A percentile compares a stretch with the other conserved stretches of the same genome.
Evolutionary conservation across 1,284 basidiomycete species (phyloP).

Genomic region (Puccinia polysora): DNA sequence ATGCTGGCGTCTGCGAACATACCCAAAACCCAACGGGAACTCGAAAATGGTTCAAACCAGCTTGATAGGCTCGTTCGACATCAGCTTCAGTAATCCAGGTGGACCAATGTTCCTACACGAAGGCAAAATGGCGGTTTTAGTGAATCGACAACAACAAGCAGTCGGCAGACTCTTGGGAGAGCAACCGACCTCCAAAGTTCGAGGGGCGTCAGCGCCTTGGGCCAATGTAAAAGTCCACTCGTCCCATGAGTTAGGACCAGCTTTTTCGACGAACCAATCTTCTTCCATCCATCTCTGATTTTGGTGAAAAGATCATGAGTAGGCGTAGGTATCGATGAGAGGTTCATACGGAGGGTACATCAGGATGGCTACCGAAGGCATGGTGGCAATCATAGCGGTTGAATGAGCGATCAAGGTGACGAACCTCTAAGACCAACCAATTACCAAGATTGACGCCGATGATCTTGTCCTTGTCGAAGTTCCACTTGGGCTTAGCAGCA

Average conservation of each 20-base stretch:
- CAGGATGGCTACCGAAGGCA: too few relatives aligned
- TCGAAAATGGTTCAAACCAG: conserved; percentile 36
- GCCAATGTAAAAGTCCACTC: conserved; percentile 53
- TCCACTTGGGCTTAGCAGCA: conserved; percentile 49
- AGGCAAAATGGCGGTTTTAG: not conserved
- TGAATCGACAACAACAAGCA: too few relatives aligned
- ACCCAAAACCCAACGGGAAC: conserved; percentile 34
- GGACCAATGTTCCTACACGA: conserved; percentile 52
- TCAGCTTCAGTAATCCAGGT: conserved; percentile 54
- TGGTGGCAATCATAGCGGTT: too few relatives aligned
- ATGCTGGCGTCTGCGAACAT: too few relatives aligned
- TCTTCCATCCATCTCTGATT: conserved; percentile 54
- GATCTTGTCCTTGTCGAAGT: conserved; percentile 51
- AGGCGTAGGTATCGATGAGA: not conserved
- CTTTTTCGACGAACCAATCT: conserved; percentile 53
- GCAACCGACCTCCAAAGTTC: not conserved
- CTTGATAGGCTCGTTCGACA: conserved; percentile 51
- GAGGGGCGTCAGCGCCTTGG: conserved; percentile 47
- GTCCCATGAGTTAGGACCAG: conserved; percentile 52
- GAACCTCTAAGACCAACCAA: conserved; percentile 49
- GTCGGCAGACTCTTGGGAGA: too few relatives aligned
- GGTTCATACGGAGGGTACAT: not conserved
- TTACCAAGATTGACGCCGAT: conserved; percentile 51
- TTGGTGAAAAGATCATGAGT: not conserved
- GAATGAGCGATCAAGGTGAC: not conserved